Conservation (phyloP, 139 green algal genomes). For the Deuterostichococcus epilithicus region DNA sequence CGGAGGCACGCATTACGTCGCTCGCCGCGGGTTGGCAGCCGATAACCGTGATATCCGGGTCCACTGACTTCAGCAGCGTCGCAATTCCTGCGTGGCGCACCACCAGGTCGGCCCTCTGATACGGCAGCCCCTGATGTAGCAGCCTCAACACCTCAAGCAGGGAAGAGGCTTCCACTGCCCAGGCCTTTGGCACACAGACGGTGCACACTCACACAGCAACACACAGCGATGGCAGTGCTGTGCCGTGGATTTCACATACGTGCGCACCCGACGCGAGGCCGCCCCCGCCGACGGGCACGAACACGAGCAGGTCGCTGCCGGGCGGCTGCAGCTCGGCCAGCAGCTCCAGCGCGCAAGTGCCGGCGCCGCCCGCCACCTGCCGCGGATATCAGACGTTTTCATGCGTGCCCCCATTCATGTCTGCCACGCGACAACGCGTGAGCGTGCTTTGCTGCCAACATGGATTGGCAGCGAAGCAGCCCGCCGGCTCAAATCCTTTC, state of each 20-base stretch:
- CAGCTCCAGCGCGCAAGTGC: conserved; percentile 55
- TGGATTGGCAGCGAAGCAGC: too few relatives aligned
- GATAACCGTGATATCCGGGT: conserved; percentile 36
- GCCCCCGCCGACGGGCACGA: conserved; percentile 66
- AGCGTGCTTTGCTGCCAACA: too few relatives aligned
- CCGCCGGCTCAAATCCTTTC: neutral
- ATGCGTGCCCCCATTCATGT: too few relatives aligned
- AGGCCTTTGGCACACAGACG: too few relatives aligned
- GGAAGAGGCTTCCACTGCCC: too few relatives aligned
- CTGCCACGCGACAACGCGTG: too few relatives aligned
- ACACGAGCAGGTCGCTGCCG: conserved; percentile 33
- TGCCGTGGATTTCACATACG: neutral
- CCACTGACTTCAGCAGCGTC: conserved; percentile 42
- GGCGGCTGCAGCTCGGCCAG: conserved; percentile 31
- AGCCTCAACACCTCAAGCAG: too few relatives aligned
- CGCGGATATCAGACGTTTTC: neutral
- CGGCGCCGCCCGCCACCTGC: conserved; percentile 49
- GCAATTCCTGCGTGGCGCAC: conserved; percentile 34
- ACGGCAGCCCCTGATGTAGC: too few relatives aligned
- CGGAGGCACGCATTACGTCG: conserved; percentile 47
- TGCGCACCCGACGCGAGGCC: conserved; percentile 39
- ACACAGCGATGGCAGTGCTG: neutral
- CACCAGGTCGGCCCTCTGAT: neutral
- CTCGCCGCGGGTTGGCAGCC: conserved; percentile 47
- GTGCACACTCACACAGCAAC: too few relatives aligned